Percentiles rank a stretch among this genome's conserved stretches.
Conservation (phyloP, 2,329 filamentous ascomycete genomes). For the Exophiala bonariae region DNA sequence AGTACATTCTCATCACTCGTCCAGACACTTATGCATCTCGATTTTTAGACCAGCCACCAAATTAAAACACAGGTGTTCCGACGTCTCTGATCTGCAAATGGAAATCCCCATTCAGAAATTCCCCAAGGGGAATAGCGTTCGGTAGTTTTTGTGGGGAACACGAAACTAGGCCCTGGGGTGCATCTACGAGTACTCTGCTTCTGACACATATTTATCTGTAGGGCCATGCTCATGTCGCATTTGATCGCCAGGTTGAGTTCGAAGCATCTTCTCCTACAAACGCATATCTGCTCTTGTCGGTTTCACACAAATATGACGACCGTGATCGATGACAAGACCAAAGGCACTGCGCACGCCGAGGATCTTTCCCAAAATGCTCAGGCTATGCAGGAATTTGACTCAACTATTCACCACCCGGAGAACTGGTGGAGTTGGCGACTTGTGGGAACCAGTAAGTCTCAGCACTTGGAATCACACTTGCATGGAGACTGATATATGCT, state of each 20-base stretch:
- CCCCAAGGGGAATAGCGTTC: conserved; percentile 9
- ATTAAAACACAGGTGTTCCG: not conserved
- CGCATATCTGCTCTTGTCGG: no score
- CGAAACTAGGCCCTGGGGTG: not conserved
- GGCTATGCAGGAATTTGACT: not conserved
- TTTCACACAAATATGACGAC: no score
- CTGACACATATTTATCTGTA: not conserved
- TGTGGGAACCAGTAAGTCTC: conserved; percentile 5
- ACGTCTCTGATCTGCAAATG: not conserved
- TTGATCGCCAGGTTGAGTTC: no score
- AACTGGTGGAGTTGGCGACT: conserved; percentile 11
- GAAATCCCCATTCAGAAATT: conserved; percentile 9
- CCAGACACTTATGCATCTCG: no score
- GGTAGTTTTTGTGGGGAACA: no score
- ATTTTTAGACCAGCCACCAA: not conserved
- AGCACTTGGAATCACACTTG: not conserved
- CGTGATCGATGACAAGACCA: not conserved
- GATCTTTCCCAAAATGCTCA: not conserved
- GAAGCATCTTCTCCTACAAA: no score
- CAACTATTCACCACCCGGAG: conserved; percentile 6
- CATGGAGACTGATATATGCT: no score
- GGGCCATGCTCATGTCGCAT: no score
- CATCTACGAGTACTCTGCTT: not conserved
- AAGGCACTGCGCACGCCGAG: not conserved
- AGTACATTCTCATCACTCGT: no score